These are phyloP conservation scores for Dictyostelium intermedium DNA, from an alignment of 78 protist species.

Conservation along the genomic window DNA sequence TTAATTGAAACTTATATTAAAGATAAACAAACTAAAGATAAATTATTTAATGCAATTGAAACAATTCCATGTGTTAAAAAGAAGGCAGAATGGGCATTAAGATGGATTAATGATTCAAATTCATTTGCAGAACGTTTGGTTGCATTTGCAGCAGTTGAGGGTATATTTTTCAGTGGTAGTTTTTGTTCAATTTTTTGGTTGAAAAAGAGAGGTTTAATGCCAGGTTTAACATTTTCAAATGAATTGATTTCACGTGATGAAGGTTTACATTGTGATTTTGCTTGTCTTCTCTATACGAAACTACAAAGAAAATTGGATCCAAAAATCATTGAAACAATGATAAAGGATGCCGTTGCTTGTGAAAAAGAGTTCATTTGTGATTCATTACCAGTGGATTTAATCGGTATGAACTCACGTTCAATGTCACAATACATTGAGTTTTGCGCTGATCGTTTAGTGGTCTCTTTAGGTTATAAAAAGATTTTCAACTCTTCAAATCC, in stretches of 20 bases:
- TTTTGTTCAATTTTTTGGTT: conserved; percentile 99
- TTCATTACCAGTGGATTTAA: conserved; percentile 96
- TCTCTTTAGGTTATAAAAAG: conserved; percentile 91
- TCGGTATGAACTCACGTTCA: conserved; percentile 97
- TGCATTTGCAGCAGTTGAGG: conserved; percentile 99
- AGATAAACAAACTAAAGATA: conserved; percentile 80
- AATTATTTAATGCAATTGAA: conserved; percentile 95
- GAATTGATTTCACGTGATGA: conserved; percentile 98
- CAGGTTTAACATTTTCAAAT: conserved; percentile 97
- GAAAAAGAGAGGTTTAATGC: conserved; percentile 98
- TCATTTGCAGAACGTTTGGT: conserved; percentile 96
- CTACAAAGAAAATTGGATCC: conserved; percentile 44
- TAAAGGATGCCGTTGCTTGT: conserved; percentile 94
- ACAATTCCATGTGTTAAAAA: conserved; percentile 92
- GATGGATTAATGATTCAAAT: conserved; percentile 90
- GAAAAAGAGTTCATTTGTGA: conserved; percentile 96
- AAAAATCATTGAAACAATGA: conserved; percentile 66
- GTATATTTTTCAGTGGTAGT: conserved; percentile 98
- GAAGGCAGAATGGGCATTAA: conserved; percentile 98
- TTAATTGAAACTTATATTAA: conserved; percentile 97
- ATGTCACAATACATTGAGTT: conserved; percentile 98
- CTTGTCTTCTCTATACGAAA: conserved; percentile 94
- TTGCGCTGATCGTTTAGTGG: conserved; percentile 97
- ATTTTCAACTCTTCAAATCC: conserved; percentile 94
- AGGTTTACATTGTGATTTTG: conserved; percentile 98